phyloP scores from a whole-genome alignment of 495 filamentous ascomycete species.

The Trichodelitschia bisporula region DNA sequence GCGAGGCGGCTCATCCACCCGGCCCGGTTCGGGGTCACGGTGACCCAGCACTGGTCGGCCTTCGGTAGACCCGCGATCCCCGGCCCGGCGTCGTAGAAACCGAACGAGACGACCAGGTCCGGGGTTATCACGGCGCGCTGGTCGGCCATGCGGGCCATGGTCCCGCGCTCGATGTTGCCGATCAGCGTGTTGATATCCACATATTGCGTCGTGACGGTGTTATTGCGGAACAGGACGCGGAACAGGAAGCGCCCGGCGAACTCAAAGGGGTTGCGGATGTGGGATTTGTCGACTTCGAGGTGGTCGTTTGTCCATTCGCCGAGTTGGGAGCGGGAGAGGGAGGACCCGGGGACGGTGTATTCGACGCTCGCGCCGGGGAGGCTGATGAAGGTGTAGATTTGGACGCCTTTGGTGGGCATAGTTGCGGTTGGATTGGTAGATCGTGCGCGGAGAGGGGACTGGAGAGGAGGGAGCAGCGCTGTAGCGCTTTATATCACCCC shows the following conservation, averaged over 20 bases:
- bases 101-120: constrained; percentile 21
- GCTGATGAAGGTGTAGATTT: constrained; percentile 22
- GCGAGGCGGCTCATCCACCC: no score
- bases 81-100: constrained; percentile 26
- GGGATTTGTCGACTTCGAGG: constrained; percentile 22
- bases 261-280: constrained; percentile 20
- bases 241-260: constrained; percentile 24
- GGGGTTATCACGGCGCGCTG: constrained; percentile 19
- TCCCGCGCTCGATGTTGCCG: constrained; percentile 21
- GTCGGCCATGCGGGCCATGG: constrained; percentile 21
- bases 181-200: constrained; percentile 24
- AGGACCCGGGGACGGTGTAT: constrained; percentile 20
- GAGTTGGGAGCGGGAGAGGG: constrained; percentile 12
- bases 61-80: constrained; percentile 21
- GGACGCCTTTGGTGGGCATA: no score
- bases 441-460: no score
- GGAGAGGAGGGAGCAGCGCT: no score
- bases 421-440: no score
- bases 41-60: constrained; percentile 26
- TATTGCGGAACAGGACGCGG: constrained; percentile 19
- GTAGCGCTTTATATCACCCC: no score
- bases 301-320: constrained; percentile 16
- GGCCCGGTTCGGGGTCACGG: constrained; percentile 21
- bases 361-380: constrained; percentile 20
- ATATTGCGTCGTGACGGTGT: constrained; percentile 9